Percentiles rank a stretch among this genome's conserved stretches.
phyloP scores from a whole-genome alignment of 1,284 basidiomycete species.

The Tilletia walkeri region DNA sequence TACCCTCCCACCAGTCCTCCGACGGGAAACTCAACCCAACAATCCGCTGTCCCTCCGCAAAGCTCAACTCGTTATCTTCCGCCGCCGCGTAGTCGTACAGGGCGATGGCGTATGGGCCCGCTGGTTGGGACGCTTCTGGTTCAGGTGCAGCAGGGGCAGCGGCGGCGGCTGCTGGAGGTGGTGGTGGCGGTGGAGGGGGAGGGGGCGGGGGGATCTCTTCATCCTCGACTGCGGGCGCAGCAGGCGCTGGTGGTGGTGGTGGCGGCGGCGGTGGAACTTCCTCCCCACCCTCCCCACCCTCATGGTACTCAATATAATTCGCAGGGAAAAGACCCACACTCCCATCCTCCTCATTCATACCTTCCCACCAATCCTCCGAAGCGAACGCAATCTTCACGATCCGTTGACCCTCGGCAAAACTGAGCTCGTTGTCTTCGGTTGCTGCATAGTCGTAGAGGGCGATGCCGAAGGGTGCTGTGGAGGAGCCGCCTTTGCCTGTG shows the following conservation, averaged over 20 bases:
- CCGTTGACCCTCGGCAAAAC: constrained; percentile 41
- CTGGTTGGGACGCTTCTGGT: constrained; percentile 21
- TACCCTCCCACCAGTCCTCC: constrained; percentile 55
- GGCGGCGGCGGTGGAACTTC: constrained; percentile 23
- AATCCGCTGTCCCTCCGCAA: constrained; percentile 51
- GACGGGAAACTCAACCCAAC: constrained; percentile 49
- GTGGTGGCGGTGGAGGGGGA: constrained; percentile 39
- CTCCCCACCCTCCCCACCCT: constrained; percentile 21
- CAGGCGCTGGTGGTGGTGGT: constrained; percentile 24
- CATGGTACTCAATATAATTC: constrained; percentile 49
- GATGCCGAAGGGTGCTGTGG: constrained; percentile 34
- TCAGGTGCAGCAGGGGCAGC: constrained; percentile 14
- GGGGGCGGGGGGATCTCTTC: constrained; percentile 59
- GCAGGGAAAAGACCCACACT: constrained; percentile 51
- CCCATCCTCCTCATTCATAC: constrained; percentile 39
- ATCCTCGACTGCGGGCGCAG: constrained; percentile 19
- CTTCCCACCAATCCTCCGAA: constrained; percentile 55
- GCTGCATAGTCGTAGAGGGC: constrained; percentile 52
- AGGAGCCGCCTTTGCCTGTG: constrained; percentile 3
- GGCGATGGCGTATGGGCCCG: constrained; percentile 39
- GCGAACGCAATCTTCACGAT: constrained; percentile 47
- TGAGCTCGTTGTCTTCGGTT: constrained; percentile 50
- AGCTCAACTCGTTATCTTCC: constrained; percentile 52
- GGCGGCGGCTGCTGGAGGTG: constrained; percentile 27
- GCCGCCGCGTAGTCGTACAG: constrained; percentile 55